A percentile compares a stretch with the other conserved stretches of the same genome.
These are phyloP conservation scores for Sutorius australiensis DNA, from an alignment of 768 basidiomycete genomes.

Conservation along the genomic window DNA sequence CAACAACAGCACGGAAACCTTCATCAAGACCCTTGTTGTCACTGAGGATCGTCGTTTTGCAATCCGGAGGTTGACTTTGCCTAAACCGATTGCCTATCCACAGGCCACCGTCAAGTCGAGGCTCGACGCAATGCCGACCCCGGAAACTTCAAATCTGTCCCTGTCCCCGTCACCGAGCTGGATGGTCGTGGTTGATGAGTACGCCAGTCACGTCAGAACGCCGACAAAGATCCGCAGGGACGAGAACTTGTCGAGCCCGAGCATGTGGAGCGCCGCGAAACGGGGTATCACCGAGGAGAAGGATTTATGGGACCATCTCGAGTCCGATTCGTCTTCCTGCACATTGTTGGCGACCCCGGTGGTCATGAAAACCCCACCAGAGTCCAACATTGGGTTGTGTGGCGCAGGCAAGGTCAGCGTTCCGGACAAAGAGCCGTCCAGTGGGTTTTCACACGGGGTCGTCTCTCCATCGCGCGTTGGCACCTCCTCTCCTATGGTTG, in stretches of 20 bases:
- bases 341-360: background rate
- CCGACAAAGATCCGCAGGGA: background rate
- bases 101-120: too few relatives aligned
- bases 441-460: background rate
- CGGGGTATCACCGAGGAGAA: background rate
- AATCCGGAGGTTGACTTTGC: background rate
- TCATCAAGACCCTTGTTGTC: too few relatives aligned
- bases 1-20: too few relatives aligned
- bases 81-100: background rate
- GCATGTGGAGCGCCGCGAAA: too few relatives aligned
- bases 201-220: background rate
- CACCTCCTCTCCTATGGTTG: background rate
- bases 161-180: slow-evolving; percentile 7
- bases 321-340: background rate
- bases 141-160: background rate
- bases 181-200: background rate
- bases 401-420: background rate
- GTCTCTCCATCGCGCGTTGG: background rate
- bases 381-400: background rate
- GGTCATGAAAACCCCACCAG: background rate
- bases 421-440: background rate
- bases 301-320: background rate
- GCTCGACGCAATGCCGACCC: background rate
- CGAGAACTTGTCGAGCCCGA: background rate
- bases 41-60: background rate